phyloP scores from a whole-genome alignment of 140 eudicot species.

The Anethum foeniculum region DNA sequence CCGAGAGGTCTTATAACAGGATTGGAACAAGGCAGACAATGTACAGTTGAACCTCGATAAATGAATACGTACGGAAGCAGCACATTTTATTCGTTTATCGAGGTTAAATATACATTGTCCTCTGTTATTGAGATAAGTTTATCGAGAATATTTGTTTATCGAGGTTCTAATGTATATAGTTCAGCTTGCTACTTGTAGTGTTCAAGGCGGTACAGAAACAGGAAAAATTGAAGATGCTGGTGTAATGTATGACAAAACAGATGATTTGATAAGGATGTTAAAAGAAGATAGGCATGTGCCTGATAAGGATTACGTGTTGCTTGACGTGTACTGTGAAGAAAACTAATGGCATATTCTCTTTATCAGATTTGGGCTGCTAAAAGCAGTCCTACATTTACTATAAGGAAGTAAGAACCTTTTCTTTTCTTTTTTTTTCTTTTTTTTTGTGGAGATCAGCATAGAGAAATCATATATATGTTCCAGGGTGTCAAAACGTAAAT shows the following conservation, averaged over 20 bases:
- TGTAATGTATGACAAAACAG: slow-evolving; percentile 19
- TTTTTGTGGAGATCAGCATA: slow-evolving; percentile 38
- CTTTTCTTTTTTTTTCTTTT: too few relatives aligned
- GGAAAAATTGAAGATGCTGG: slow-evolving; percentile 17
- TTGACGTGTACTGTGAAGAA: slow-evolving; percentile 38
- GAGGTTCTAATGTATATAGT: slow-evolving; percentile 25
- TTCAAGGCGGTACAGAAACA: slow-evolving; percentile 31
- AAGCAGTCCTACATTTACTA: slow-evolving; percentile 16
- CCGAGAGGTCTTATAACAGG: slow-evolving; percentile 23
- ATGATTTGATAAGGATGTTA: slow-evolving; percentile 25
- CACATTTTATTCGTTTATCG: slow-evolving; percentile 17
- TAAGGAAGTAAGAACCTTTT: slow-evolving; percentile 26
- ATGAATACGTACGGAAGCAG: neutral
- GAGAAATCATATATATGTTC: slow-evolving; percentile 27
- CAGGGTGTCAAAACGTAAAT: slow-evolving; percentile 25
- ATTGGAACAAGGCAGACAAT: slow-evolving; percentile 17
- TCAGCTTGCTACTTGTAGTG: slow-evolving; percentile 32
- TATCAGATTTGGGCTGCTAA: slow-evolving; percentile 29
- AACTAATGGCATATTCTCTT: slow-evolving; percentile 15
- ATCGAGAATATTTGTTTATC: neutral
- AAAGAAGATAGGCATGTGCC: slow-evolving; percentile 28
- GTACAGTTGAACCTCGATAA: neutral
- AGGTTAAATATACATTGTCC: neutral
- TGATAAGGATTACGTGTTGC: slow-evolving; percentile 29
- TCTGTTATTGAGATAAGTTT: neutral